These are phyloP conservation scores for Fusarium tupiense DNA, from an alignment of 2,329 filamentous ascomycete species.

Conservation along the genomic window DNA sequence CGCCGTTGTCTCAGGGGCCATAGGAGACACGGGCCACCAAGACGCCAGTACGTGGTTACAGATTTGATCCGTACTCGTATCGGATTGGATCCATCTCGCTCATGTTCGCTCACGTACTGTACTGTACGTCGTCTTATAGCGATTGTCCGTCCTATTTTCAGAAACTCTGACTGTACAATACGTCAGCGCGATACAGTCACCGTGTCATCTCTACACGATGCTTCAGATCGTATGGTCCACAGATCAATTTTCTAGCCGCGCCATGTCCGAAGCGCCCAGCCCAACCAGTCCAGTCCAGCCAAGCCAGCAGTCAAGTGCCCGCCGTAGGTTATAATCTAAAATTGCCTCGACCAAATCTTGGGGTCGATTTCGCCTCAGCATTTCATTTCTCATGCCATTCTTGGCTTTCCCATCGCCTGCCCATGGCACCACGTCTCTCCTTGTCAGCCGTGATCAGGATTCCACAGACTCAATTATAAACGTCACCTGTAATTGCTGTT, in stretches of 20 bases:
- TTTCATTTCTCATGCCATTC: conserved; percentile 21
- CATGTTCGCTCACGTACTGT: background rate
- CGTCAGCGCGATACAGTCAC: conserved; percentile 19
- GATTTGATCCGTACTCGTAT: conserved; percentile 38
- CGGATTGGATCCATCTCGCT: conserved; percentile 28
- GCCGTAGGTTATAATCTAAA: background rate
- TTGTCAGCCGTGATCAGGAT: conserved; percentile 6
- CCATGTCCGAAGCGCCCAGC: conserved; percentile 26
- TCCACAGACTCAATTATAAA: background rate
- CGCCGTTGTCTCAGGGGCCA: conserved; percentile 37
- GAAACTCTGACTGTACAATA: conserved; percentile 19
- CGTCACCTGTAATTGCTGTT: conserved; percentile 17
- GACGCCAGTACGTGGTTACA: conserved; percentile 8
- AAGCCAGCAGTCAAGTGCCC: background rate
- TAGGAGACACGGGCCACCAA: conserved; percentile 3
- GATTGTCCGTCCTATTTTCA: conserved; percentile 14
- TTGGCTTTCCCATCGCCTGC: conserved; percentile 14
- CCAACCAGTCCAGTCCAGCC: conserved; percentile 9
- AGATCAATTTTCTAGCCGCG: conserved; percentile 26
- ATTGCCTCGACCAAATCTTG: conserved; percentile 5
- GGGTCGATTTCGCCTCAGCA: conserved; percentile 9
- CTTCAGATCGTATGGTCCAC: conserved; percentile 15
- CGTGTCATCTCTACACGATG: conserved; percentile 31
- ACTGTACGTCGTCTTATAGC: background rate
- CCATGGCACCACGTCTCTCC: conserved; percentile 9